A percentile compares a stretch with the other conserved stretches of the same genome.
phyloP scores from a whole-genome alignment of 176 grass and related monocot species.

The Rhynchospora breviuscula region DNA sequence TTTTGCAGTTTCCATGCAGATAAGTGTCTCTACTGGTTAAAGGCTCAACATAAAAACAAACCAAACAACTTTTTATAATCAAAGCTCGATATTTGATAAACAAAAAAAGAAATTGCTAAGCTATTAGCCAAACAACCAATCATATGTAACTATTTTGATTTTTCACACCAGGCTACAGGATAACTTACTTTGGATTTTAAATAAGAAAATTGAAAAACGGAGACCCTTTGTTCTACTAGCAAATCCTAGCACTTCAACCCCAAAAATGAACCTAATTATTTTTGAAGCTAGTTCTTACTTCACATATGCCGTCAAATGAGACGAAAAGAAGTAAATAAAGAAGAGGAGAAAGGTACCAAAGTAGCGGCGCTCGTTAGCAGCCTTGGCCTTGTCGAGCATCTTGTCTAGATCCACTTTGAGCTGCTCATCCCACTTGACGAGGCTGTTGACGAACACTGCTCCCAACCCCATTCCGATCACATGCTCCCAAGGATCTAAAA shows the following conservation, averaged over 20 bases:
- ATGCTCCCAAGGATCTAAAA: slow-evolving; percentile 95
- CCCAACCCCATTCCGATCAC: slow-evolving; percentile 79
- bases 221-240: background rate
- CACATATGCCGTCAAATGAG: background rate
- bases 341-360: slow-evolving; percentile 42
- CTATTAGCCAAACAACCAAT: background rate
- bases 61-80: background rate
- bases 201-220: background rate
- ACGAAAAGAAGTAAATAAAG: background rate
- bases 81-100: background rate
- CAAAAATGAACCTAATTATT: background rate
- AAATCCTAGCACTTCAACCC: background rate
- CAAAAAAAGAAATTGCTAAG: too few relatives aligned
- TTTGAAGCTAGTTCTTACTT: background rate
- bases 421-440: slow-evolving; percentile 87
- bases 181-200: background rate
- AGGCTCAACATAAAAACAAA: background rate
- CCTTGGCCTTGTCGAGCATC: slow-evolving; percentile 86
- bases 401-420: slow-evolving; percentile 87
- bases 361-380: slow-evolving; percentile 87
- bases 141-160: background rate
- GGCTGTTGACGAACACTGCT: slow-evolving; percentile 69
- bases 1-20: background rate
- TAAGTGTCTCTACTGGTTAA: background rate
- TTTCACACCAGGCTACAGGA: background rate